Base-by-base conservation (phyloP, 345 rosid species). In the Eucalyptus victrix region DNA sequence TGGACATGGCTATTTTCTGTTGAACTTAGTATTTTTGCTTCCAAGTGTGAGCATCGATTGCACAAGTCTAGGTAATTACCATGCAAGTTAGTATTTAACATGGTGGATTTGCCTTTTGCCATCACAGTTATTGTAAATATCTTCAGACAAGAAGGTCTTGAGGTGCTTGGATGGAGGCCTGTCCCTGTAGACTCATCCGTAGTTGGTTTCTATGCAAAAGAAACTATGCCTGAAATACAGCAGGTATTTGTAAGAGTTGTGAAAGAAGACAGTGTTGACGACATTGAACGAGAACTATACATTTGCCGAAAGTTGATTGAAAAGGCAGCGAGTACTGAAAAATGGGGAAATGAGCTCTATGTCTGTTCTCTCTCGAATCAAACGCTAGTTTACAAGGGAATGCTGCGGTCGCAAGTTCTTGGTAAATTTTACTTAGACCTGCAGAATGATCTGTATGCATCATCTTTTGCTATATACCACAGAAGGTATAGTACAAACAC, bases 331-430 rank as follows among this genome's bases (percentile, higher is more conserved):
- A 90, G 65, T 88, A 90, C 91, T 49, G 96, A 93, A 90, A 93
- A 92, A 91, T 98, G 99, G 99, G 99, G 98, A 91, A 93, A 24
- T 86, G 98, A 97, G 89, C 96, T 98, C 9, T 98, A 98, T 91
- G 94, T 98, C 87, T 98, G 99, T 92, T 98, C 99, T 89, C 88
- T 98, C 60, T 98, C 99, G 87, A 98, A 95, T 92, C 99, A 96
- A 90, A 98, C 99, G 19, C 90, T 98, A 89, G 98, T 98, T 72
- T 98, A 98, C 92, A 98, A 98, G 94, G 99, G 99, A 91, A 98
- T 98, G 99, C 98, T 97, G 93, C 97, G 99, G 49, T 97, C 99
- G 19, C 97, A 95, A 91, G 99, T 89, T 94, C 99, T 98, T 92
- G 98, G 97, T 89, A 87, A 96, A 91, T 97, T 95, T 92, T 98